Conservation (phyloP, 805 yeast species). For the Pichia kluyveri region DNA sequence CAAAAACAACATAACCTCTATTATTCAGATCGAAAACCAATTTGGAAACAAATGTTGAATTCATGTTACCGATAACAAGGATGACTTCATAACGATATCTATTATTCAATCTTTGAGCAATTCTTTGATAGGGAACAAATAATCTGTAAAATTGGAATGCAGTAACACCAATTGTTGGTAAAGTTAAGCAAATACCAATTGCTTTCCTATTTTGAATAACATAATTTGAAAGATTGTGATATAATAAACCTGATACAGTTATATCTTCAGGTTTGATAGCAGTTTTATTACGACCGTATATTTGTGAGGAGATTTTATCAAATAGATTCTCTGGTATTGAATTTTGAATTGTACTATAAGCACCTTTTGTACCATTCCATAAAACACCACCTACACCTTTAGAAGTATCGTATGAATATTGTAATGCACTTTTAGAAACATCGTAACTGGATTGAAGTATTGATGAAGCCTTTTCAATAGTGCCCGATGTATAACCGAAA, state of each 20-base stretch:
- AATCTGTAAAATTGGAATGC: constrained; percentile 4
- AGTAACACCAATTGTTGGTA: constrained; percentile 5
- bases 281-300: neutral
- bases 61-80: constrained; percentile 66
- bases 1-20: constrained; percentile 74
- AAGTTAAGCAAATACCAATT: constrained; percentile 7
- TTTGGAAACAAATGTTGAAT: constrained; percentile 61
- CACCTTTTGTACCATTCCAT: neutral
- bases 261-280: neutral
- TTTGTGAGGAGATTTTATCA: neutral
- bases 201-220: neutral
- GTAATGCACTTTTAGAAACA: constrained; percentile 3
- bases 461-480: constrained; percentile 1
- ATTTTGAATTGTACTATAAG: neutral
- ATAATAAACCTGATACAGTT: neutral
- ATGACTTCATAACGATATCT: constrained; percentile 75
- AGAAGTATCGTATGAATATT: constrained; percentile 3
- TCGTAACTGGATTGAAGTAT: constrained; percentile 1
- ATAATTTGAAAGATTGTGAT: neutral
- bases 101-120: constrained; percentile 53
- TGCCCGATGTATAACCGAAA: constrained; percentile 7
- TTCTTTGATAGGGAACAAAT: constrained; percentile 25
- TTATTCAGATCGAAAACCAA: constrained; percentile 67
- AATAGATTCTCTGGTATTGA: neutral
- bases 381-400: constrained; percentile 2